Evolutionary conservation across 148 eudicot species (phyloP), one percentile per base, ranked within the genome.

Genomic region (Diospyros kaki): DNA sequence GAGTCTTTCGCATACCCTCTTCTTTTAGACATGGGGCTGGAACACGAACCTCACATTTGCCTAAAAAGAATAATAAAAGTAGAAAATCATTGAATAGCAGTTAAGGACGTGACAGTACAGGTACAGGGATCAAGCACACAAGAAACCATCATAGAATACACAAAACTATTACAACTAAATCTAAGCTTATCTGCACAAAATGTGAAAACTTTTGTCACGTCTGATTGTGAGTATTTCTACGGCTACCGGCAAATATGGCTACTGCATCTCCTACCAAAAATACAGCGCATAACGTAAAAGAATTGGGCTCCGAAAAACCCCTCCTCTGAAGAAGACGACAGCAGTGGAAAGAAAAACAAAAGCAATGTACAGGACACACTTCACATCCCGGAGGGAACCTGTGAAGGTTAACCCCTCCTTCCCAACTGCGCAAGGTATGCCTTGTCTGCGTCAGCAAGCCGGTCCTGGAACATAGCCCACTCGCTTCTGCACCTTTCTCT

Each of bases 401-500:
- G 40, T 55, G 41, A 77, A 56, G 38, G 45, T 80, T 68, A 81
- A 59, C 71, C 77, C 75, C 85, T 80, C 54, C 77, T 77, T 8
- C 68, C 39, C 28, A 28, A 28, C 73, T 87, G 89, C 18, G 83
- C 74, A 41, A 90, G 77, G 84, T 90, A 93, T 59, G 80, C 84
- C 80, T 85, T 84, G 74, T 93, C 96, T 52, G 96, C 96, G 67
- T 78, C 79, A 2, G 89, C 88, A 65, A 93, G 92, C 9, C 93
- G 96, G 48, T 86, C 88, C 78, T 91, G 96, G 72, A 93, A 93
- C 75, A 79, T 78, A 11, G 86, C 86, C 98, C 98, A 93, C 83
- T 93, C 98, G 38, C 76, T 86, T 78, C 81, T 93, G 85, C 98
- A 93, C 76, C 98, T 87, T 58, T 85, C 87, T 54, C 96, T 85